Base-by-base conservation (phyloP, 1,139 yeast species). In the Lodderomyces beijingensis region DNA sequence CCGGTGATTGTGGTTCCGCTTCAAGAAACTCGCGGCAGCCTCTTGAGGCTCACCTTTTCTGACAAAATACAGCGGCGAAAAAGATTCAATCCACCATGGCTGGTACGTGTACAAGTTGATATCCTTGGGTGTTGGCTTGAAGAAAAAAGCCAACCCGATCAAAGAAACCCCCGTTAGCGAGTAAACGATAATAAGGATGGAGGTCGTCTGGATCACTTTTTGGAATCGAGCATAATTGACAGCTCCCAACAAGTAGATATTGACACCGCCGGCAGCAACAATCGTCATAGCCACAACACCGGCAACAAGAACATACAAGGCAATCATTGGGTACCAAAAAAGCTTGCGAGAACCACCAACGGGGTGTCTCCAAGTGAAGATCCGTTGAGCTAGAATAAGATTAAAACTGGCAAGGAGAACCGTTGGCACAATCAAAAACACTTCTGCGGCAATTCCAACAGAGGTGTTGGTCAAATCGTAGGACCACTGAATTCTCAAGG, bases 311-410 rank as follows among this genome's bases (percentile, higher is more conserved):
- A 55, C 51, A 51, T 84, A 83, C 23, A 75, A 47, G 1, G 53
- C 34, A 29, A 70, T 50, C 83, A 83, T 79, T 27, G 63, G 38
- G 11, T 45, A 42, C 77, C 82, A 77, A 49, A 81, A 79, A 30
- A 69, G 47, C 35, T 53, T 59, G 29, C 74, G 55, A 15, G 78
- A 67, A 35, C 91, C 93, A 19, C 83, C 75, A 31, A 77, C 82
- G 3, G 94, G 93, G 50, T 84, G 93, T 50, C 85, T 65, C 87
- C 91, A 81, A 6, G 89, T 81, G 58, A 82, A 83, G 28, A 83
- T 65, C 45, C 94, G 70, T 53, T 83, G 91, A 4, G 88, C 88
- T 40, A 84, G 60, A 28, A 81, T 71, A 55, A 82, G 69, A 49
- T 80, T 79, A 43, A 75, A 62, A 1, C 81, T 69, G 15, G 77